phyloP scores from a whole-genome alignment of 768 basidiomycete genomes.

The Agaricus sinodeliciosus region DNA sequence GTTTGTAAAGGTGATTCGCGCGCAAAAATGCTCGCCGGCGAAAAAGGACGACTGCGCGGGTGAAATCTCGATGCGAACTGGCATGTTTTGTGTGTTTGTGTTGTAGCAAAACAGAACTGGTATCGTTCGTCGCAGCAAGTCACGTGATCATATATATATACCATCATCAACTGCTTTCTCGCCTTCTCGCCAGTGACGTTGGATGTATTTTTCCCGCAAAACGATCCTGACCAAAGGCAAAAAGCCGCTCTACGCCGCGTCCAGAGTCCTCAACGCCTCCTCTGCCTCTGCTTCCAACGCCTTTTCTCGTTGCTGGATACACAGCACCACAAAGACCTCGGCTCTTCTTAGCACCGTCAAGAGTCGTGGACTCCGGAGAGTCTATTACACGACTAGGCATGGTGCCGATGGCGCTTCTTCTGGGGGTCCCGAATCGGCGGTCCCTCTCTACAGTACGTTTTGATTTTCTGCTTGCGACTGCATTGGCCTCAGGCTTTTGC shows the following conservation, averaged over 20 bases:
- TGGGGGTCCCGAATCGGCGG: slow-evolving; percentile 18
- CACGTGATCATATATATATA: not conserved
- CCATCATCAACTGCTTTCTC: not conserved
- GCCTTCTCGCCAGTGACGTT: not conserved
- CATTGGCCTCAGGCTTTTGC: not conserved
- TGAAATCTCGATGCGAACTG: slow-evolving; percentile 58
- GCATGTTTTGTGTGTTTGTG: too few species aligned
- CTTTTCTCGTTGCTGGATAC: slow-evolving; percentile 45
- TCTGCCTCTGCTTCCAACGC: slow-evolving; percentile 40
- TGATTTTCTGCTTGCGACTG: not conserved
- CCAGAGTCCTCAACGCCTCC: slow-evolving; percentile 46
- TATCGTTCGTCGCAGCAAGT: too few species aligned
- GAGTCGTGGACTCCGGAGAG: slow-evolving; percentile 28
- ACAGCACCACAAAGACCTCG: slow-evolving; percentile 46
- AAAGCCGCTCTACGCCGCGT: slow-evolving; percentile 51
- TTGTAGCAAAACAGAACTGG: too few species aligned
- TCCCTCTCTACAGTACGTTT: slow-evolving; percentile 48
- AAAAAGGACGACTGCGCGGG: slow-evolving; percentile 89
- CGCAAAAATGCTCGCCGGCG: slow-evolving; percentile 83
- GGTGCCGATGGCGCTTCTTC: slow-evolving; percentile 20
- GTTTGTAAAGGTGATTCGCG: slow-evolving; percentile 84
- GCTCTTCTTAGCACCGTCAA: slow-evolving; percentile 40
- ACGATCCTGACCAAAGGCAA: slow-evolving; percentile 44
- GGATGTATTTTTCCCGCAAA: slow-evolving; percentile 47
- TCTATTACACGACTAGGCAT: slow-evolving; percentile 29